phyloP scores from a whole-genome alignment of 768 basidiomycete genomes.

The Galerina sulciceps region DNA sequence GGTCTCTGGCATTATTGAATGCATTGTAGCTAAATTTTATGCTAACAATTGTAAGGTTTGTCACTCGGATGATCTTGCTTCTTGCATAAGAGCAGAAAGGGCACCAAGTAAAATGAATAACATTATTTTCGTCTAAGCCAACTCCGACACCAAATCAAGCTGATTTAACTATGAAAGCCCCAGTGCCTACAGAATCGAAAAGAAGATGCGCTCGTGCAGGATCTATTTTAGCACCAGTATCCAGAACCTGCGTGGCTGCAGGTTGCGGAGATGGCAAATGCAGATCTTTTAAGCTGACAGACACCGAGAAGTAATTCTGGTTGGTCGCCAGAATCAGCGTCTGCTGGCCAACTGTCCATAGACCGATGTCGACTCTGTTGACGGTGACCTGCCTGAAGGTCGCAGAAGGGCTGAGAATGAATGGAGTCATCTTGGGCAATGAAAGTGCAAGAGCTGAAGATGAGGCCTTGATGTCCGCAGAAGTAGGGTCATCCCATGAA shows the following conservation, averaged over 20 bases:
- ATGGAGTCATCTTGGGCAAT: conserved; percentile 47
- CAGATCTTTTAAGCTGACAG: conserved; percentile 35
- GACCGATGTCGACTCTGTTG: conserved; percentile 49
- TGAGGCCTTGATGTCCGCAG: conserved; percentile 54
- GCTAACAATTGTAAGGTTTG: too few species aligned
- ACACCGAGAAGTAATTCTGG: conserved; percentile 43
- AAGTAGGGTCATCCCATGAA: conserved; percentile 60
- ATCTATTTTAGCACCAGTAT: conserved; percentile 36
- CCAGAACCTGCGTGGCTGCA: conserved; percentile 33
- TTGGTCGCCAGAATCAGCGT: conserved; percentile 58
- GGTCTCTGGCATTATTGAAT: too few species aligned
- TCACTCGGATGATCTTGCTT: too few species aligned
- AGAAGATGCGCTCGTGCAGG: conserved; percentile 29
- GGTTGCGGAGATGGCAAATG: conserved; percentile 21
- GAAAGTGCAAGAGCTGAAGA: conserved; percentile 53
- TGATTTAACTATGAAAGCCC: conserved; percentile 37
- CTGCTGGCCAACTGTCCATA: conserved; percentile 46
- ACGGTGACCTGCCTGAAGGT: conserved; percentile 43
- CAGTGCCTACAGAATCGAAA: conserved; percentile 44
- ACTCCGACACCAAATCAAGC: too few species aligned
- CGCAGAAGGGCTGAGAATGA: conserved; percentile 47
- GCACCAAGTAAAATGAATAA: too few species aligned
- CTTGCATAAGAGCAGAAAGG: too few species aligned
- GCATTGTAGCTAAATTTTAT: too few species aligned
- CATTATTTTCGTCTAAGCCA: too few species aligned